These are phyloP conservation scores for Helenozyma baotianmanensis DNA, from an alignment of 805 yeast species.

Conservation along the genomic window DNA sequence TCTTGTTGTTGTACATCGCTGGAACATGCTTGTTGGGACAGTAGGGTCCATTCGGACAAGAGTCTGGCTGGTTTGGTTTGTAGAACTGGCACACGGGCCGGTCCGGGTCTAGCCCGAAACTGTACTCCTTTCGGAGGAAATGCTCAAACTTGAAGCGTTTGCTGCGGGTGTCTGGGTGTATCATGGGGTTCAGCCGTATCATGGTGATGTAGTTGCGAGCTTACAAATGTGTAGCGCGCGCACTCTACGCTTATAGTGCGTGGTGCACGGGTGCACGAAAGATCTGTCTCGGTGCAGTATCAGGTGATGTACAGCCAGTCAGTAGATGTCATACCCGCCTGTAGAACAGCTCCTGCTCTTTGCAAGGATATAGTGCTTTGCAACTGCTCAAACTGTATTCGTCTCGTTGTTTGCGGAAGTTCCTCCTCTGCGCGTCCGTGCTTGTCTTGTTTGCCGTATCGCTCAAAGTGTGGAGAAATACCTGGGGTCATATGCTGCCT, in stretches of 20 bases:
- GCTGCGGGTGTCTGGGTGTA: conserved; percentile 38
- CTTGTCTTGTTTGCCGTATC: neutral
- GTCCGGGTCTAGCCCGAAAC: conserved; percentile 76
- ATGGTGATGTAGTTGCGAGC: conserved; percentile 16
- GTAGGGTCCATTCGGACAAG: conserved; percentile 80
- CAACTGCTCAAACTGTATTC: no score
- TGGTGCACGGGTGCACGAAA: conserved; percentile 5
- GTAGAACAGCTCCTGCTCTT: no score
- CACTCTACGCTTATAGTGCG: neutral
- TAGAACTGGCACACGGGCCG: conserved; percentile 80
- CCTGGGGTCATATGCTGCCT: neutral
- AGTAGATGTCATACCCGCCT: no score
- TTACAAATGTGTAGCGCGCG: conserved; percentile 1
- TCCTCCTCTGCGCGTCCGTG: neutral
- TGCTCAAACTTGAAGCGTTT: conserved; percentile 67
- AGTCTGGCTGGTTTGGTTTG: conserved; percentile 50
- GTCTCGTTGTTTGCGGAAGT: neutral
- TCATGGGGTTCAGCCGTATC: conserved; percentile 35
- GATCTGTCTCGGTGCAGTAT: no score
- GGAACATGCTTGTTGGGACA: conserved; percentile 86
- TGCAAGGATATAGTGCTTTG: no score
- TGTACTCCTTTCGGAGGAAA: conserved; percentile 72
- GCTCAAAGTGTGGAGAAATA: conserved; percentile 1
- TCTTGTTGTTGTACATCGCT: conserved; percentile 44
- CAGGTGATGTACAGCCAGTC: no score